Evolutionary conservation across 768 basidiomycete genomes (phyloP).

Genomic region (Xanthoconium stramineum): DNA sequence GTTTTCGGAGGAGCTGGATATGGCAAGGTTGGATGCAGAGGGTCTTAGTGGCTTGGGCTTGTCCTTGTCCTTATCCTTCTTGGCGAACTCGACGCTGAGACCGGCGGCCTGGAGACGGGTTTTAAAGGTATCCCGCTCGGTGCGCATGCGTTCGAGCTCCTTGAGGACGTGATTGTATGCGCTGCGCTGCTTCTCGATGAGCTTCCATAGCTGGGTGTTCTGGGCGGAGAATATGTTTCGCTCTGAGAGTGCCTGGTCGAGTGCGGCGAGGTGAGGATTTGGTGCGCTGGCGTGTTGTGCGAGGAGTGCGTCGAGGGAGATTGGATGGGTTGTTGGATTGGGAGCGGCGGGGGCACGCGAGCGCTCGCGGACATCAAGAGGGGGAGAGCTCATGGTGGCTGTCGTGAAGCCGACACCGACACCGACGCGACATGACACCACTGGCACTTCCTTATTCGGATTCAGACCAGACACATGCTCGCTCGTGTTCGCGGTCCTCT

Average conservation of each 20-base stretch:
- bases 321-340: conserved; percentile 28
- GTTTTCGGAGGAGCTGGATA: conserved; percentile 17
- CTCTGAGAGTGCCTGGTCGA: conserved; percentile 76
- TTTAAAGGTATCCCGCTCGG: conserved; percentile 68
- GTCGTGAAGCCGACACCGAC: neutral
- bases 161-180: conserved; percentile 79
- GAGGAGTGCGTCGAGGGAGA: conserved; percentile 55
- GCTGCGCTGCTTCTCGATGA: conserved; percentile 86
- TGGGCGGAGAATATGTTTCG: conserved; percentile 78
- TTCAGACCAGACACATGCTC: too few species aligned
- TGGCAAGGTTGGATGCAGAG: conserved; percentile 23
- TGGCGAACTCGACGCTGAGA: conserved; percentile 38
- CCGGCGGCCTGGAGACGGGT: conserved; percentile 31
- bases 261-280: conserved; percentile 56
- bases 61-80: conserved; percentile 31
- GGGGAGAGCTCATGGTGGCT: conserved; percentile 17
- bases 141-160: conserved; percentile 80
- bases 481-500: too few species aligned
- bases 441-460: neutral
- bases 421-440: neutral
- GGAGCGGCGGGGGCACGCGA: conserved; percentile 31
- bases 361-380: neutral
- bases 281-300: conserved; percentile 48
- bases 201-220: conserved; percentile 91
- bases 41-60: conserved; percentile 16